A percentile compares a stretch with the other conserved stretches of the same genome.
Evolutionary conservation across 2,329 filamentous ascomycete genomes (phyloP).

Genomic region (Triangularia setosa): DNA sequence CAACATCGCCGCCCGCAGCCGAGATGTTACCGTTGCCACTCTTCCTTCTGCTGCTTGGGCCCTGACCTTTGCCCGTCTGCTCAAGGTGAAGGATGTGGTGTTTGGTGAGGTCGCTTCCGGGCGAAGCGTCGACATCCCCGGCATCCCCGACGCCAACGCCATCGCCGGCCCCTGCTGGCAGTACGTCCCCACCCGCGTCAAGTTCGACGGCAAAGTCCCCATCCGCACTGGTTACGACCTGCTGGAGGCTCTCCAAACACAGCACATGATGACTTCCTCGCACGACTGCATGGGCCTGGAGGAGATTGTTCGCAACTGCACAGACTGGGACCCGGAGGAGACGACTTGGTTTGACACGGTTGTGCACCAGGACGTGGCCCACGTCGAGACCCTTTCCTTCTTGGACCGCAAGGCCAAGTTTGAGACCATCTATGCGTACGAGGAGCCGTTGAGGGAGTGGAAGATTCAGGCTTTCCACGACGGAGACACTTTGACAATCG

Average conservation of each 20-base stretch:
- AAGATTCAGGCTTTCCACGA: constrained; percentile 59
- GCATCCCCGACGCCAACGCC: constrained; percentile 49
- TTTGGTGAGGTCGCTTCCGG: constrained; percentile 66
- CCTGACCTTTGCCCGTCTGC: constrained; percentile 54
- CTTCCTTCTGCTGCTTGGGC: constrained; percentile 67
- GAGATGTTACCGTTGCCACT: constrained; percentile 59
- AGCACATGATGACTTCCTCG: constrained; percentile 53
- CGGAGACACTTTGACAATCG: constrained; percentile 49
- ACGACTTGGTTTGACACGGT: constrained; percentile 51
- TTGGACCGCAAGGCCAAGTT: constrained; percentile 38
- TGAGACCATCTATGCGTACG: constrained; percentile 57
- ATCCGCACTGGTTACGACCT: constrained; percentile 44
- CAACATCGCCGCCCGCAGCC: constrained; percentile 44
- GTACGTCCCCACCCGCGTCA: constrained; percentile 60
- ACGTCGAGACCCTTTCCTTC: constrained; percentile 53
- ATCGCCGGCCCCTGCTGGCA: constrained; percentile 65
- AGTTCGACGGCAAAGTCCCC: constrained; percentile 45
- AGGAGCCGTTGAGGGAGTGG: constrained; percentile 53
- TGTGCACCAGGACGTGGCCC: constrained; percentile 57
- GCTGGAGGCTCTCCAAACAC: constrained; percentile 50
- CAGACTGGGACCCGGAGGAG: constrained; percentile 39
- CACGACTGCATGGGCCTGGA: constrained; percentile 50
- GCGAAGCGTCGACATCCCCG: constrained; percentile 54
- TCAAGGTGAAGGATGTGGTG: constrained; percentile 51
- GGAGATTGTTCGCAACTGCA: constrained; percentile 49